Evolutionary conservation across 164 flowering plant species (phyloP).

Genomic region (Nymphaea colorata): DNA sequence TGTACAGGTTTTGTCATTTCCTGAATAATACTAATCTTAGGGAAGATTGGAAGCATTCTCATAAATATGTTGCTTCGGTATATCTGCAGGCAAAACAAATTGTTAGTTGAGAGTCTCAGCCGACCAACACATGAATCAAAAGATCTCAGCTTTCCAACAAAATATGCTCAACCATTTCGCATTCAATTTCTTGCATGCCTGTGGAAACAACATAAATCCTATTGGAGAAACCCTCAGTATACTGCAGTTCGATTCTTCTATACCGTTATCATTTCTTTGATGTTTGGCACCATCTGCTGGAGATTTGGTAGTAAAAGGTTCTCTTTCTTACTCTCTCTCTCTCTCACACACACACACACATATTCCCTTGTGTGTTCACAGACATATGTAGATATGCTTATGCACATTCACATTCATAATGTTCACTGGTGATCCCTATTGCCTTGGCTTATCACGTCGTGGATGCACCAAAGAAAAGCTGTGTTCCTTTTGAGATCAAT

Average conservation of each 20-base stretch:
- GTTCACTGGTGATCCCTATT: no score
- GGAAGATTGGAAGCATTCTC: background rate
- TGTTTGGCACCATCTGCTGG: slow-evolving; percentile 98
- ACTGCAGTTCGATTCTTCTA: slow-evolving; percentile 94
- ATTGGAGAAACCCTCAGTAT: slow-evolving; percentile 97
- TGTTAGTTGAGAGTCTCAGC: slow-evolving; percentile 67
- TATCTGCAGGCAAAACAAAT: slow-evolving; percentile 50
- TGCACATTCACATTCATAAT: background rate
- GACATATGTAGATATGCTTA: background rate
- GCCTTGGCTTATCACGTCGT: no score
- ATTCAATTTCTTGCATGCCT: slow-evolving; percentile 82
- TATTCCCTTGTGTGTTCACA: background rate
- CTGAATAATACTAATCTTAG: background rate
- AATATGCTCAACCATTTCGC: slow-evolving; percentile 49
- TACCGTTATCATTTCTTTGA: slow-evolving; percentile 80
- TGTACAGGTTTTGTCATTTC: slow-evolving; percentile 55
- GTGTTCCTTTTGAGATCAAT: no score
- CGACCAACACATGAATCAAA: slow-evolving; percentile 48
- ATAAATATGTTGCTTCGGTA: slow-evolving; percentile 1
- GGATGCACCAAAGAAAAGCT: no score
- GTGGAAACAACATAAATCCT: slow-evolving; percentile 91
- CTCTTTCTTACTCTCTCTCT: background rate
- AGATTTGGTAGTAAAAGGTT: slow-evolving; percentile 85
- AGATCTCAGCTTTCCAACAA: slow-evolving; percentile 67
- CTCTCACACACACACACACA: background rate